Evolutionary conservation across 208 protist species (phyloP).

Genomic region (Trypanosoma cruzi): DNA sequence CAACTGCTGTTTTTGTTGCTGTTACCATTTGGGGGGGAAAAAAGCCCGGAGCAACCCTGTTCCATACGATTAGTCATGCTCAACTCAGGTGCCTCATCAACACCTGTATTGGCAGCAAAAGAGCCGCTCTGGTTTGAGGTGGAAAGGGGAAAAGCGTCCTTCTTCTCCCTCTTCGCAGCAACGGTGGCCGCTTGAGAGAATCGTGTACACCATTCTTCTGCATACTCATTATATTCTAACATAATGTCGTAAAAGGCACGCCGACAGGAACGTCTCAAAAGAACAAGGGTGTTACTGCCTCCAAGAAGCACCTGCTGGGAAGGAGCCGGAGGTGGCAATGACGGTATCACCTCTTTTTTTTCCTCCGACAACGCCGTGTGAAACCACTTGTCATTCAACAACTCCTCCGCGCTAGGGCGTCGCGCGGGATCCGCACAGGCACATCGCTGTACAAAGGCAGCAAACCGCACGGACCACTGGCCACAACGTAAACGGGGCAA

Average conservation of each 20-base stretch:
- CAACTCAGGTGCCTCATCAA: background rate
- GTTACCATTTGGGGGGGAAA: background rate
- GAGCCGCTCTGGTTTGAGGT: slow-evolving; percentile 10
- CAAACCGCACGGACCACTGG: slow-evolving; percentile 47
- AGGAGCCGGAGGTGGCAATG: background rate
- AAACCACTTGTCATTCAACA: slow-evolving; percentile 87
- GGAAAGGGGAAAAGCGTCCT: background rate
- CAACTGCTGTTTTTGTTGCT: background rate
- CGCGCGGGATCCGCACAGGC: slow-evolving; percentile 34
- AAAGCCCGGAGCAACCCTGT: background rate
- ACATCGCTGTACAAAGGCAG: slow-evolving; percentile 69
- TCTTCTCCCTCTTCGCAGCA: background rate
- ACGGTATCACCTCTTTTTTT: background rate
- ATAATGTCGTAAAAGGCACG: slow-evolving; percentile 33
- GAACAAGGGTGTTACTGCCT: background rate
- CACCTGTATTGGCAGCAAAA: background rate
- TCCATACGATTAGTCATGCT: background rate
- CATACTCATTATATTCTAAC: slow-evolving; percentile 32
- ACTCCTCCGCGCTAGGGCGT: slow-evolving; percentile 54
- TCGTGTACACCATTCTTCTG: slow-evolving; percentile 17
- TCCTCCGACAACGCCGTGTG: slow-evolving; percentile 39
- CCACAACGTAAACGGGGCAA: slow-evolving; percentile 35
- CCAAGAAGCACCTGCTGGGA: slow-evolving; percentile 4
- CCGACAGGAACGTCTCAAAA: slow-evolving; percentile 9
- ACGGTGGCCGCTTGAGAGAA: background rate